Base-by-base conservation (phyloP, 176 grass and related monocot species). In the Bothriochloa decipiens region DNA sequence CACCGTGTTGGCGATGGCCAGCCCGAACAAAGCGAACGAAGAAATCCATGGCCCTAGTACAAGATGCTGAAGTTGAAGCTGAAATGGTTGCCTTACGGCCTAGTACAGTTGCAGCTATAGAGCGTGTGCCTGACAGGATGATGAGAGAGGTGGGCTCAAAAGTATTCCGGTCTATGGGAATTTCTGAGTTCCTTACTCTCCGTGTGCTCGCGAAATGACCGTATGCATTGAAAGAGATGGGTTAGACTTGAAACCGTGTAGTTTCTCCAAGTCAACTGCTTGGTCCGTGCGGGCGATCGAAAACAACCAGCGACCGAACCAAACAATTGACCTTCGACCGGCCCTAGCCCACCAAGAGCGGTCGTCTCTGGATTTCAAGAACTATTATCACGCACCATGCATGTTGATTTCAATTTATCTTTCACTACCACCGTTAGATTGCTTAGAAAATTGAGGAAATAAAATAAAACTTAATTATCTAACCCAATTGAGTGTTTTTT, bases 1-100 rank as follows among this genome's bases (percentile, higher is more conserved):
- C 28, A 81, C 8, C 26, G 65, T 10, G 64, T 50, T 81, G 77
- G 41, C 77, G 28, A 81, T 13, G 43, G 45, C 64, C 6, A 81
- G 78, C 17, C 17, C 41, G 18, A 27, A 65, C 26, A 80, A 80
- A 16, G 77, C 77, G 61, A 45, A 29, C 6, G 43, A 16, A 10
- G 7, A 57, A 78, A 14, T 62, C 75, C 75, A 63, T 63, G 33
- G 55, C 55, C 14, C 11, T 16, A 53, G 23, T 36, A 25, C 8
- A 12, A 13, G 66, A 39, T 22, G 66, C 6, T 69, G 66, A n/a
- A 39, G 67, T 2, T 69, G 66, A n/a, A 39, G 67, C 18, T 36
- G 10, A 70, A 39, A 4, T 70, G 68, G 6, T 40, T 40, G 67
- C 35, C 17, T 9, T 6, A 42, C 40, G 39, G 39, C 7, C 35